Percentiles rank a stretch among this genome's conserved stretches.
These are phyloP conservation scores for Epichloe sibirici DNA, from an alignment of 2,329 filamentous ascomycete genomes.

Conservation along the genomic window DNA sequence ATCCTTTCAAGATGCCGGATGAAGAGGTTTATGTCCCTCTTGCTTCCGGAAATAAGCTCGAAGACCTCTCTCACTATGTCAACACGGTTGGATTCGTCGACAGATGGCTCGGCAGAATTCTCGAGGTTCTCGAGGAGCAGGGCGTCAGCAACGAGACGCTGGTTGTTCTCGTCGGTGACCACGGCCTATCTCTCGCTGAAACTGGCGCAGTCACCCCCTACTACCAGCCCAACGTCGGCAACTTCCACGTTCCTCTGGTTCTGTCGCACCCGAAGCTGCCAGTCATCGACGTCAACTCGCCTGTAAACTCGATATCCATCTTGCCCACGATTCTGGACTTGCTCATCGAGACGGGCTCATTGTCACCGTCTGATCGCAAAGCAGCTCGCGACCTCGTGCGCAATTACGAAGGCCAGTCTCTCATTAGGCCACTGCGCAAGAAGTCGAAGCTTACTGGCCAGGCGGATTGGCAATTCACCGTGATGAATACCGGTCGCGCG, in stretches of 20 bases:
- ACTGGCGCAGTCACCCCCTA: slow-evolving; percentile 21
- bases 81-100: slow-evolving; percentile 22
- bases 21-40: slow-evolving; percentile 17
- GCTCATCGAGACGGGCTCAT: slow-evolving; percentile 21
- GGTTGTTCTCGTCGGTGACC: slow-evolving; percentile 20
- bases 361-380: slow-evolving; percentile 13
- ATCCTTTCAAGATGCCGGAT: slow-evolving; percentile 20
- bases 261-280: slow-evolving; percentile 23
- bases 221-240: slow-evolving; percentile 21
- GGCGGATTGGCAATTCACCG: slow-evolving; percentile 14
- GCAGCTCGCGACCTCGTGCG: slow-evolving; percentile 18
- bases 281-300: slow-evolving; percentile 18
- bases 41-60: slow-evolving; percentile 12
- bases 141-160: slow-evolving; percentile 20
- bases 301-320: slow-evolving; percentile 21
- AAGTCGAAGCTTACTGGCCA: slow-evolving; percentile 10
- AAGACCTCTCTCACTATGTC: slow-evolving; percentile 20
- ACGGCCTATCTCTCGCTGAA: slow-evolving; percentile 21
- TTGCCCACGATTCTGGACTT: slow-evolving; percentile 24
- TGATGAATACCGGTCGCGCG: slow-evolving; percentile 16
- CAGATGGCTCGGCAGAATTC: slow-evolving; percentile 20
- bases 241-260: slow-evolving; percentile 22
- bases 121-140: slow-evolving; percentile 18
- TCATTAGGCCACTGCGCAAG: slow-evolving; percentile 19
- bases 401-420: slow-evolving; percentile 24